Evolutionary conservation across 2,329 filamentous ascomycete species (phyloP).

Genomic region (Fusarium sacchari): DNA sequence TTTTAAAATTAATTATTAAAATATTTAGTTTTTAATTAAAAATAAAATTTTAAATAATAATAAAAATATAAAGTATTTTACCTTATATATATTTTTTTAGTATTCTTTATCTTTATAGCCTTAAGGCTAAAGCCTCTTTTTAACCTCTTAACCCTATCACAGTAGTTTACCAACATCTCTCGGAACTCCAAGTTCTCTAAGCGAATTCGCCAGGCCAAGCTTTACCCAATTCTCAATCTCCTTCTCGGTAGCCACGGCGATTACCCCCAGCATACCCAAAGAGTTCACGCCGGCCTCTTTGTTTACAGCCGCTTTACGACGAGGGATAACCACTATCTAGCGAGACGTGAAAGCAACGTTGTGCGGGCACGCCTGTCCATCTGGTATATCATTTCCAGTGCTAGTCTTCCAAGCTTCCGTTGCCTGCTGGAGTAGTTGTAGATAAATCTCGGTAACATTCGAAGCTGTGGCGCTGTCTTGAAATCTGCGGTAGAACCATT

Average conservation of each 20-base stretch:
- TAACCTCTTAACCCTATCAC: too few relatives aligned
- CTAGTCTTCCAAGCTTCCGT: not conserved
- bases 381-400: not conserved
- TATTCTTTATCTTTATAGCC: too few relatives aligned
- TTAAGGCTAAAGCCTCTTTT: too few relatives aligned
- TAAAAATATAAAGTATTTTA: too few relatives aligned
- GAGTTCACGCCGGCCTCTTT: not conserved
- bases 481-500: not conserved
- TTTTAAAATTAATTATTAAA: too few relatives aligned
- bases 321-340: not conserved
- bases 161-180: accelerated
- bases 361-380: not conserved
- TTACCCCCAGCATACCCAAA: not conserved
- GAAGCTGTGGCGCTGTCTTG: not conserved
- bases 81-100: too few relatives aligned
- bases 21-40: too few relatives aligned
- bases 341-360: not conserved
- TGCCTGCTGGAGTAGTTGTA: not conserved
- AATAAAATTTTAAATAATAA: too few relatives aligned
- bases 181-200: not conserved
- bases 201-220: not conserved
- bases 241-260: not conserved
- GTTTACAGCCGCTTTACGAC: not conserved
- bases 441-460: not conserved
- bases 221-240: not conserved